Base-by-base conservation (phyloP, 108 stramenopile species). In the Cyclotella sp. region DNA sequence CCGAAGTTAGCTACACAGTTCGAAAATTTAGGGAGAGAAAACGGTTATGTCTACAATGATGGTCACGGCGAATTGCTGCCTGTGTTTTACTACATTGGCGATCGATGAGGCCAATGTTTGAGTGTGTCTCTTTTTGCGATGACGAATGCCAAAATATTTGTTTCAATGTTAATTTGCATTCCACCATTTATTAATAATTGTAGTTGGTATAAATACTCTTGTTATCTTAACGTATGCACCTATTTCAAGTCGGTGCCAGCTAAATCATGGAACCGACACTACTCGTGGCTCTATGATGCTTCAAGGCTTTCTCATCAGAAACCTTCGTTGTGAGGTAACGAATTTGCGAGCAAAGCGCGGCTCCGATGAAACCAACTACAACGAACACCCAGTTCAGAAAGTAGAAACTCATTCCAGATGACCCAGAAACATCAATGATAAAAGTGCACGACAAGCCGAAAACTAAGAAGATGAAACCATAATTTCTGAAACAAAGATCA, bases 21-120 rank as follows among this genome's bases (percentile, higher is more conserved):
- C 11, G 60, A 79, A 18, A 84, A 80, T 39, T 76, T 84, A 41
- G 83, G 68, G 18, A 79, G 72, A 60, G 78, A 79, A 24, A 84
- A 80, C 60, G 83, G 79, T 14, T 80, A 84, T 61, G 46, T 84
- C 41, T 81, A 84, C 51, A 75, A 80, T 54, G 83, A 84, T 70
- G 75, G 79, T 41, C 59, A 80, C 30, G 81, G 81, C 29, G 75
- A 46, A 34, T 47, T 79, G 39, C 52, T 80, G 24, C 83, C 78
- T 49, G 83, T 84, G 24, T 81, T 70, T 76, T 79, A 84, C 74
- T 80, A 84, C 39, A 57, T n/a, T 18, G 55, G 55, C 45, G 22
- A 27, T 0, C 7, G 44, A 69, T 45, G 40, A 63, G 57, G 1
- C 27, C 19, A 11, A 61, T n/a, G n/a, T 29, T 45, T 14, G 0